Conservation (phyloP, 352 stramenopile genomes). For the Pythium coloratum region DNA sequence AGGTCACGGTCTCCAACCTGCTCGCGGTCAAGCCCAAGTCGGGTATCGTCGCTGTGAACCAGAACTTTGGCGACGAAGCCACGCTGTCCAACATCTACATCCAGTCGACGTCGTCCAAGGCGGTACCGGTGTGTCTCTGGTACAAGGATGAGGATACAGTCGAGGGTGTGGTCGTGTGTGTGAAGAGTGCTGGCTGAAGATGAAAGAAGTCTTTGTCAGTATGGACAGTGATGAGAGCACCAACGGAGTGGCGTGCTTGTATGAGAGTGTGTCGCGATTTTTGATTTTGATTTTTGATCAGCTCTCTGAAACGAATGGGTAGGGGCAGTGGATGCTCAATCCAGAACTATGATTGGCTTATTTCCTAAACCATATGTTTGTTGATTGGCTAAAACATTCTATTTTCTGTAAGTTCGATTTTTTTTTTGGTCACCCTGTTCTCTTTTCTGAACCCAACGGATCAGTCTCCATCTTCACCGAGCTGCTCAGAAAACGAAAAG, state of each 20-base stretch:
- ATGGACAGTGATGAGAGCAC: too few relatives aligned
- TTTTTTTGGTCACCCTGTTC: not conserved
- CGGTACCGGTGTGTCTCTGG: conserved; percentile 16
- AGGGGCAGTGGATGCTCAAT: not conserved
- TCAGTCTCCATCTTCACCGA: too few relatives aligned
- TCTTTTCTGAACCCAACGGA: not conserved
- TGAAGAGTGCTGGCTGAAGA: too few relatives aligned
- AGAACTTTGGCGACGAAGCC: conserved; percentile 37
- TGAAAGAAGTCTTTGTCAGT: too few relatives aligned
- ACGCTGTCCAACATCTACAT: conserved; percentile 31
- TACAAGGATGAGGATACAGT: too few relatives aligned
- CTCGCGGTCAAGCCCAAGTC: conserved; percentile 41
- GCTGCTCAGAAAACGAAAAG: not conserved
- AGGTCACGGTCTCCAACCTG: conserved; percentile 43
- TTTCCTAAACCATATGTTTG: not conserved
- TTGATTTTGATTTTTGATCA: not conserved
- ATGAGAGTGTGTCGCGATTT: too few relatives aligned
- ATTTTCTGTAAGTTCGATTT: not conserved
- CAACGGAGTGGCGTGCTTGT: too few relatives aligned
- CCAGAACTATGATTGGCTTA: not conserved
- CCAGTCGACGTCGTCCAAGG: conserved; percentile 22
- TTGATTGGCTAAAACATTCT: not conserved
- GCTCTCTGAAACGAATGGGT: not conserved
- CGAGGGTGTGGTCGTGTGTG: too few relatives aligned
- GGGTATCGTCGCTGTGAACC: conserved; percentile 47